Percentiles rank a stretch among this genome's conserved stretches.
Conservation (phyloP, 192 early-diverging fungal genomes). For the Dimargaris cristalligena region DNA sequence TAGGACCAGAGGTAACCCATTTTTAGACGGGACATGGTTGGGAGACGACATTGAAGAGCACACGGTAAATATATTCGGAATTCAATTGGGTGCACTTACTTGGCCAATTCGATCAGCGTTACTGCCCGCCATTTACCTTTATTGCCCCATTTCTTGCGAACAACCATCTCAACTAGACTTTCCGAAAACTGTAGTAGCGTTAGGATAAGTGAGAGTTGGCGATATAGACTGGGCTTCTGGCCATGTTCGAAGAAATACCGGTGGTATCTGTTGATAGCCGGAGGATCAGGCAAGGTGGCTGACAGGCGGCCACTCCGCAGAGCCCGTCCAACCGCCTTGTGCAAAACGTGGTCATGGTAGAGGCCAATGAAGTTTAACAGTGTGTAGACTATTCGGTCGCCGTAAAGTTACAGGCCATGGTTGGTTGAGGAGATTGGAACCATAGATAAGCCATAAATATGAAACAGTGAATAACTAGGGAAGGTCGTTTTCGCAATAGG, state of each 20-base stretch:
- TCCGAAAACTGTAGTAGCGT: constrained; percentile 55
- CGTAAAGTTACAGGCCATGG: no score
- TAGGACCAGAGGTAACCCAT: background rate
- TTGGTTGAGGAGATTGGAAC: no score
- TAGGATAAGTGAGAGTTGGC: constrained; percentile 37
- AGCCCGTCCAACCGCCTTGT: constrained; percentile 20
- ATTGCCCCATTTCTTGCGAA: constrained; percentile 42
- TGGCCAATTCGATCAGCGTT: constrained; percentile 42
- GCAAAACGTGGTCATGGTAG: constrained; percentile 69
- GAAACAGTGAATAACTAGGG: no score
- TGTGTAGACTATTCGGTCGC: constrained; percentile 48
- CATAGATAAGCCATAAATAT: no score
- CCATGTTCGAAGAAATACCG: constrained; percentile 27
- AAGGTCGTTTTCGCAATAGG: no score
- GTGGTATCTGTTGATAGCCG: constrained; percentile 58
- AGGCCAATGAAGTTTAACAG: constrained; percentile 60
- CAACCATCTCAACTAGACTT: constrained; percentile 62
- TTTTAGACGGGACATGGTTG: background rate
- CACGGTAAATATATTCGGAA: background rate
- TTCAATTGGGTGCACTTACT: constrained; percentile 25
- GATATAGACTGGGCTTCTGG: constrained; percentile 25
- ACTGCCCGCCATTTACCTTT: constrained; percentile 42
- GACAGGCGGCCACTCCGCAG: constrained; percentile 14
- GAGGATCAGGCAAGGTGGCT: constrained; percentile 13
- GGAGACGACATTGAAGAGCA: background rate